Conservation (phyloP, 1,284 basidiomycete species). For the Taiwanofungus camphoratus region DNA sequence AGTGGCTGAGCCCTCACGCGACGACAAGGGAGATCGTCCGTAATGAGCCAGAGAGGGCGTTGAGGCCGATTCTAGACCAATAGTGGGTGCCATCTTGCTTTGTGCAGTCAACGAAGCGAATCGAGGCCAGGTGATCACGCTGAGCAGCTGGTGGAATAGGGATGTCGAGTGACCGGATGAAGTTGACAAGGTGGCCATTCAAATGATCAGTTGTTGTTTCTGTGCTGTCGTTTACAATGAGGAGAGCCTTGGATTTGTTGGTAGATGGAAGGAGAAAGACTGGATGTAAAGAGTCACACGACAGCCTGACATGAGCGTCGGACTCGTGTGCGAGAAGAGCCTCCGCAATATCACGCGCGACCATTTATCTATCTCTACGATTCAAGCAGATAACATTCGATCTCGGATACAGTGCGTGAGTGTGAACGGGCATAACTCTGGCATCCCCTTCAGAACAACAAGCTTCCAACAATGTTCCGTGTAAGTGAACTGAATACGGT, state of each 20-base stretch:
- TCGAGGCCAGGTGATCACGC: slow-evolving; percentile 17
- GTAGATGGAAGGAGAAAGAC: background rate
- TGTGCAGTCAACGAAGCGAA: slow-evolving; percentile 15
- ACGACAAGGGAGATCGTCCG: slow-evolving; percentile 13
- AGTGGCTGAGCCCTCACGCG: slow-evolving; percentile 19
- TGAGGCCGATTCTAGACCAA: slow-evolving; percentile 24
- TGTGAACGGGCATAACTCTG: too few species aligned
- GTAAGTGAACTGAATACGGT: too few species aligned
- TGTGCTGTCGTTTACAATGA: background rate
- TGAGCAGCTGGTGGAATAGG: slow-evolving; percentile 19
- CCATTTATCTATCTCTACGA: too few species aligned
- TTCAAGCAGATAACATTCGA: too few species aligned
- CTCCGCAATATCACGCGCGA: too few species aligned
- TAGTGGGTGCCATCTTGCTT: slow-evolving; percentile 22
- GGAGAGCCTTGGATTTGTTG: background rate
- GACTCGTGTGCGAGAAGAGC: background rate
- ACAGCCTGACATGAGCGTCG: background rate
- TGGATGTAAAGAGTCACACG: background rate
- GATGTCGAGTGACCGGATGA: slow-evolving; percentile 13
- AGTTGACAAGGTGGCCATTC: slow-evolving; percentile 13
- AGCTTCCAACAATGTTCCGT: too few species aligned
- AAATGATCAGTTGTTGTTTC: background rate
- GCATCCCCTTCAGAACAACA: too few species aligned
- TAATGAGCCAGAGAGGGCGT: slow-evolving; percentile 12
- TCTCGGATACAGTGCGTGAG: too few species aligned